Base-by-base conservation (phyloP, 345 rosid genomes). In the Sisymbrium irio region DNA sequence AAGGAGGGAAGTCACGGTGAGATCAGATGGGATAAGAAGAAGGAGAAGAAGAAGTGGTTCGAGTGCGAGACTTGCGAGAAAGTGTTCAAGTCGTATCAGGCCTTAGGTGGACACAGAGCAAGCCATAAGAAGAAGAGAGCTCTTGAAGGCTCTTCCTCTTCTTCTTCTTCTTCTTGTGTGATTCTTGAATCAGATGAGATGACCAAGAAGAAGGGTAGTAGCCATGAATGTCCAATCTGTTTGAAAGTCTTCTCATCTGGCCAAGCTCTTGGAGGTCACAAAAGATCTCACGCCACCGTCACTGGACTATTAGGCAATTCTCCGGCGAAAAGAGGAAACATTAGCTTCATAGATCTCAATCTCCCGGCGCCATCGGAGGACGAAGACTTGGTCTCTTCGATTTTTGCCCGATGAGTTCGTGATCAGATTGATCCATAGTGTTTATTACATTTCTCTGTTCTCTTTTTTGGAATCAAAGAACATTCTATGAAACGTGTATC, bases 201-300 rank as follows among this genome's bases (percentile, higher is more conserved):
- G 35, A 32, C 7, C 8, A 32, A 6, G 35, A 32, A 32, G 35
- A 6, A 32, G 35, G 6, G 35, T 6, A 32, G 35, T 32, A 8
- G 35, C 35, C 35, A 32, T 32, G 35, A 32, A 32, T 32, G 35
- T 32, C 35, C 35, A 32, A 32, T 32, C 35, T 32, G 35, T 32
- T 32, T 32, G 1, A 32, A 32, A 32, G 8, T 32, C 35, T 32
- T 32, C 35, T 32, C 35, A 6, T 32, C 35, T 32, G 35, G 35
- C 8, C 35, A 66, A 82, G 98, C 98, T 0, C 85, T 92, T 3
- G 98, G 98, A 19, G 98, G 98, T 4, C 98, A 92, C 79, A 92
- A 90, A 80, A 83, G 97, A 80, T 85, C 97, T 50, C 98, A 93
- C 74, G 79, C 49, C 70, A 66, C 56, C n/a, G 1, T 6, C 15